Evolutionary conservation across 2,329 filamentous ascomycete genomes (phyloP).

Genomic region (Fusarium sp.): DNA sequence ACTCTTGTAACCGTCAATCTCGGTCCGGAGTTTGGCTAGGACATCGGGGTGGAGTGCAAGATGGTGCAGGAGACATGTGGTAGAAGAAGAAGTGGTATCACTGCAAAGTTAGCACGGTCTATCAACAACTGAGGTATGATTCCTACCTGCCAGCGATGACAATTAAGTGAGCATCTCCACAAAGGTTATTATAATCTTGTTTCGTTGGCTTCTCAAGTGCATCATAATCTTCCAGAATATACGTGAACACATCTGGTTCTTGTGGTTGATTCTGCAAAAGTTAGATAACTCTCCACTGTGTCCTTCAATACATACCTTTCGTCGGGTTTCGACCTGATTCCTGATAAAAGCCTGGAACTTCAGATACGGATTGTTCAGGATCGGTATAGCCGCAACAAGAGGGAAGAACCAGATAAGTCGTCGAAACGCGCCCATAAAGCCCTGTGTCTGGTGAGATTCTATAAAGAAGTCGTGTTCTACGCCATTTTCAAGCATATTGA

Average conservation of each 20-base stretch:
- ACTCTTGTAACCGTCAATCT: constrained; percentile 16
- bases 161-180: neutral
- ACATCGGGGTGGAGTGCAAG: neutral
- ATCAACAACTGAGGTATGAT: too few relatives aligned
- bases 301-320: neutral
- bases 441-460: neutral
- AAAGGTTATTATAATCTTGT: neutral
- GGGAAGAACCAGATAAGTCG: neutral
- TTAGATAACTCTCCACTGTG: too few relatives aligned
- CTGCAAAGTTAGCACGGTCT: too few relatives aligned
- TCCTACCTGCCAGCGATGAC: constrained; percentile 2
- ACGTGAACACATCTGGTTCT: constrained; percentile 5
- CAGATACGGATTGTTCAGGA: neutral
- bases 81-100: constrained; percentile 23
- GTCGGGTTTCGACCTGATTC: neutral
- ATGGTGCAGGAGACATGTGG: constrained; percentile 10
- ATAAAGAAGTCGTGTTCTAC: constrained; percentile 1
- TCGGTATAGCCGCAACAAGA: neutral
- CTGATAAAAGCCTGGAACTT: neutral
- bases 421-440: neutral
- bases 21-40: neutral
- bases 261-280: neutral
- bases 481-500: constrained; percentile 10
- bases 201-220: neutral
- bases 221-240: constrained; percentile 9